A percentile compares a stretch with the other conserved stretches of the same genome.
Evolutionary conservation across 148 eudicot genomes (phyloP).

Genomic region (Chenopodium album): DNA sequence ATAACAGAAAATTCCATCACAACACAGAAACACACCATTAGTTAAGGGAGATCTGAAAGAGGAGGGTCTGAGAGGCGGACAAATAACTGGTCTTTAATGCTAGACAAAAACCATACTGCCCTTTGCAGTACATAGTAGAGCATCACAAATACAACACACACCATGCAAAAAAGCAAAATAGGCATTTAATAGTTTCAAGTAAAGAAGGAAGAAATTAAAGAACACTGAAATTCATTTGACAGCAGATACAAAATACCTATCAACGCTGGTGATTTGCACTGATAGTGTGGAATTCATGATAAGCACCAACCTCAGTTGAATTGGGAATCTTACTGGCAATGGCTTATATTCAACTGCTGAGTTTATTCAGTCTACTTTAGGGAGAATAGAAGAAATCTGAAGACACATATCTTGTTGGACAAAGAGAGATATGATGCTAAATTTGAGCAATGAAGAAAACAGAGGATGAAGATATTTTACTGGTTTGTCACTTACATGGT

Average conservation of each 20-base stretch:
- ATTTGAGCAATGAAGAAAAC: background rate
- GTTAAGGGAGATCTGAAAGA: too few relatives aligned
- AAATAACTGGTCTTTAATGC: background rate
- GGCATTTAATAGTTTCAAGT: background rate
- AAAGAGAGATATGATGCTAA: background rate
- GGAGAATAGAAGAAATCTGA: too few relatives aligned
- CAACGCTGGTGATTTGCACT: background rate
- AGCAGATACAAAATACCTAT: background rate
- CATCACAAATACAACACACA: background rate
- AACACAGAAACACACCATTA: too few relatives aligned
- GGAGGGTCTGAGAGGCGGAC: background rate
- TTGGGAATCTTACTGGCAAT: background rate
- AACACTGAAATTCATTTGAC: background rate
- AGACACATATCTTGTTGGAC: background rate
- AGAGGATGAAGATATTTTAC: background rate
- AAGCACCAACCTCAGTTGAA: background rate
- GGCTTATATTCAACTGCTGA: background rate
- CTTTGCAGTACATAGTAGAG: background rate
- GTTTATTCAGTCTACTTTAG: background rate
- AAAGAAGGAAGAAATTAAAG: background rate
- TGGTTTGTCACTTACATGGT: conserved; percentile 47
- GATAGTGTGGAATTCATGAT: background rate
- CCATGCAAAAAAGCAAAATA: background rate
- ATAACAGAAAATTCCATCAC: too few relatives aligned
- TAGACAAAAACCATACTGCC: background rate